Evolutionary conservation across 2,329 filamentous ascomycete genomes (phyloP).

Genomic region (Truncatella angustata): DNA sequence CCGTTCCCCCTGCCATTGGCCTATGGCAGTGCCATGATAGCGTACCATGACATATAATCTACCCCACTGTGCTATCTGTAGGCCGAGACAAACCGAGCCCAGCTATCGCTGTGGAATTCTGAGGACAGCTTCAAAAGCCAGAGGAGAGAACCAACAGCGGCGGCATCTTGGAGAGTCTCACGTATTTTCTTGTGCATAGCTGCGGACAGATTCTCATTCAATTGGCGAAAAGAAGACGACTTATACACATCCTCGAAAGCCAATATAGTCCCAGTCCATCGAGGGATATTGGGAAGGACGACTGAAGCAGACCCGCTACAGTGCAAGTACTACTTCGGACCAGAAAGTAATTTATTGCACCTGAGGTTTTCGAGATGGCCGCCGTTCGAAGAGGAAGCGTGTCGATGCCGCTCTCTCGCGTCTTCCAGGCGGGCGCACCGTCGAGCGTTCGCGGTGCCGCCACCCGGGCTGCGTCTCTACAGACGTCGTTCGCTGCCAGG

Average conservation of each 20-base stretch:
- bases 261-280: neutral
- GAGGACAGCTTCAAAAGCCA: slow-evolving; percentile 2
- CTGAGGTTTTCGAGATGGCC: slow-evolving; percentile 17
- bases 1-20: neutral
- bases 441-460: neutral
- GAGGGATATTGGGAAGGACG: neutral
- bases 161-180: neutral
- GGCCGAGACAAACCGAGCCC: slow-evolving; percentile 18
- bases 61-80: neutral
- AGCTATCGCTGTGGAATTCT: slow-evolving; percentile 16
- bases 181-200: too few relatives aligned
- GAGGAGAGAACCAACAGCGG: neutral
- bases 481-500: slow-evolving; percentile 15
- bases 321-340: neutral
- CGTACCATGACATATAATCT: neutral
- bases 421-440: slow-evolving; percentile 17
- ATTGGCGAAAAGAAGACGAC: neutral
- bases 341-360: neutral
- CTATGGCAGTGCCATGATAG: neutral
- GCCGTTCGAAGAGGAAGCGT: slow-evolving; percentile 20
- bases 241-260: too few relatives aligned
- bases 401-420: slow-evolving; percentile 16
- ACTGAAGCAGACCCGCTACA: neutral
- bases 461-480: slow-evolving; percentile 8
- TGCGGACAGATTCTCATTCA: neutral